These are phyloP conservation scores for Cercospora sp. DNA, from an alignment of 2,329 filamentous ascomycete species.

Conservation along the genomic window DNA sequence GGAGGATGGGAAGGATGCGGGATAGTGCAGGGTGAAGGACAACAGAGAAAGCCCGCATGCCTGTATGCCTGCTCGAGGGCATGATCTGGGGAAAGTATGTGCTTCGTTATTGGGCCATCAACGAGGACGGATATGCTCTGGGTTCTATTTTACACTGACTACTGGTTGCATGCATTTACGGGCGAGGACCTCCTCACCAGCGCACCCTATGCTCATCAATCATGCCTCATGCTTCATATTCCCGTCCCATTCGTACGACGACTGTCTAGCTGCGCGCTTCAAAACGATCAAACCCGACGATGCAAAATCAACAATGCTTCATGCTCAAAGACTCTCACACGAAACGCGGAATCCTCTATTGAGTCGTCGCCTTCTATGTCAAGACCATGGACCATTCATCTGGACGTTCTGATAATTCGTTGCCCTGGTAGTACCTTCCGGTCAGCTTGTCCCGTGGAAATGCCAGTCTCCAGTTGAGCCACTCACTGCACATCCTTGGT, in stretches of 20 bases:
- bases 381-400: background rate
- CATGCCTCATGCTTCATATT: background rate
- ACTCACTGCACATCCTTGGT: constrained; percentile 17
- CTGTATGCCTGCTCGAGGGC: background rate
- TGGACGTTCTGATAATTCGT: constrained; percentile 5
- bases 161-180: background rate
- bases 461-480: background rate
- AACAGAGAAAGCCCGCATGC: background rate
- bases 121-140: background rate
- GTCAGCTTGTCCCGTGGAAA: background rate
- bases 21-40: background rate
- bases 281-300: background rate
- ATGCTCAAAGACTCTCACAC: background rate
- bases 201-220: background rate
- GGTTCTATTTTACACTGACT: background rate
- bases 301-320: background rate
- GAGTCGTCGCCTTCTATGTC: constrained; percentile 38
- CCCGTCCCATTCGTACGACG: no score
- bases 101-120: background rate
- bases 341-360: background rate
- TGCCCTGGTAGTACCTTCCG: background rate
- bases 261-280: background rate
- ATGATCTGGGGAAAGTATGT: background rate
- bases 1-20: background rate
- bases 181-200: background rate